Base-by-base conservation (phyloP, 2,329 filamentous ascomycete genomes). In the Delphinella strobiligena region DNA sequence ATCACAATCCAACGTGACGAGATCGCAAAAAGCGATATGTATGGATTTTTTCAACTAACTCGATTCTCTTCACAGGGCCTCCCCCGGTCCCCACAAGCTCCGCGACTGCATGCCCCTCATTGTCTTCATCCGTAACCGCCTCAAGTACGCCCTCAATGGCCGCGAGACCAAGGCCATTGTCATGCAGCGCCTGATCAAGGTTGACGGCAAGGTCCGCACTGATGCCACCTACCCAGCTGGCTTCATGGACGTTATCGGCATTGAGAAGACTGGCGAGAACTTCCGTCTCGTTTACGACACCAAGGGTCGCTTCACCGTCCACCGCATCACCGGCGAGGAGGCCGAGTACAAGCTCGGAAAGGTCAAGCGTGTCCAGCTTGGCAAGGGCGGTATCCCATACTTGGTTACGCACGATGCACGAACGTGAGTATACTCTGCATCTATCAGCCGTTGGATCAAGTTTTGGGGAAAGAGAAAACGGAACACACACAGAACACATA, bases 401-500 rank as follows among this genome's bases (percentile, higher is more conserved):
- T 95, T 96, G 87, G 91, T 98, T 85, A 98, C 91, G 88, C 91
- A 98, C 85, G 91, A 98, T 91, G 91, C 91, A 74, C 83, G 91
- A 87, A 98, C 91, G 89, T 98, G 77, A 94, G 89, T 27, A 27
- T 12, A 27, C 12, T 96, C 82, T 78, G 83, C 82, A 86, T 95
- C 88, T 91, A 88, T 95, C 89, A 95, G 89, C 81, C 89, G 89
- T 95, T 95, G 89, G 86, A 89, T 85, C 86, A 93, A 91, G 84
- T 76, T 94, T 91, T 93, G 87, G 87, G 48, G 51, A 45, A 51
- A 47, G 51, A 60, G 58, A 63, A 65, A 56, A 67, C 54, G 44
- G 48, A 51, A 46, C 44, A 45, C 22, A 33, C 38, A 33, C 33
- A 36, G 34, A 36, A 41, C 19, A 24, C 16, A 31, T 44, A 41